phyloP scores from a whole-genome alignment of 371 early-diverging fungal species.

The Gilbertella persicaria region DNA sequence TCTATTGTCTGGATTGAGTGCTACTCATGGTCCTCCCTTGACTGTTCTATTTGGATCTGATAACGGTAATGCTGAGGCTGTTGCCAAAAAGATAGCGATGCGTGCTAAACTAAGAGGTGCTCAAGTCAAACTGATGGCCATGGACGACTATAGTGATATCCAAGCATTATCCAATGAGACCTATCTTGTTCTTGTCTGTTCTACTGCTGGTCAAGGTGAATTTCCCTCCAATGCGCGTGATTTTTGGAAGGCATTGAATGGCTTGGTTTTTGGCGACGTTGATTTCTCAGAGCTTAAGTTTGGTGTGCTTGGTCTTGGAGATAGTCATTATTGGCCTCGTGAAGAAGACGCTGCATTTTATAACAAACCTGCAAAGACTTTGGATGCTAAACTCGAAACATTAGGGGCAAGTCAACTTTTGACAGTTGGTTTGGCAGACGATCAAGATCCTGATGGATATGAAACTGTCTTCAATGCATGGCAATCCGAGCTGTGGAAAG shows the following conservation, averaged over 20 bases:
- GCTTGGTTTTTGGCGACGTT: conserved; percentile 56
- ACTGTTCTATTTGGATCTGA: conserved; percentile 90
- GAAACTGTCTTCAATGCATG: conserved; percentile 80
- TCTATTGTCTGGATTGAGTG: conserved; percentile 63
- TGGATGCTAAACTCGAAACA: conserved; percentile 76
- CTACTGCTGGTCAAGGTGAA: conserved; percentile 96
- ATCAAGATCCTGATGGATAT: conserved; percentile 91
- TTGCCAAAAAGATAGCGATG: conserved; percentile 80
- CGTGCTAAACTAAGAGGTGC: conserved; percentile 81
- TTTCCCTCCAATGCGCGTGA: conserved; percentile 88
- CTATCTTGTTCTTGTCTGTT: conserved; percentile 74
- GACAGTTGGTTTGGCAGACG: conserved; percentile 82
- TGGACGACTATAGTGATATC: conserved; percentile 76
- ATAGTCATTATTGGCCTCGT: conserved; percentile 94
- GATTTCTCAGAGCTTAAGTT: conserved; percentile 69
- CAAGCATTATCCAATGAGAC: conserved; percentile 78
- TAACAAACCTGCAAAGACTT: conserved; percentile 85
- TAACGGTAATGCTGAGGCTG: conserved; percentile 83
- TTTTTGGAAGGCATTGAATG: conserved; percentile 78
- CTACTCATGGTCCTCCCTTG: conserved; percentile 77
- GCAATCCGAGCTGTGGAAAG: conserved; percentile 81
- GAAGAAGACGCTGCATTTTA: conserved; percentile 88
- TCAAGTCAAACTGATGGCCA: conserved; percentile 70
- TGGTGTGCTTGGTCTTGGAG: conserved; percentile 90
- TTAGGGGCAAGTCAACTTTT: conserved; percentile 72